Base-by-base conservation (phyloP, 352 stramenopile species). In the Globisporangium nagaii region DNA sequence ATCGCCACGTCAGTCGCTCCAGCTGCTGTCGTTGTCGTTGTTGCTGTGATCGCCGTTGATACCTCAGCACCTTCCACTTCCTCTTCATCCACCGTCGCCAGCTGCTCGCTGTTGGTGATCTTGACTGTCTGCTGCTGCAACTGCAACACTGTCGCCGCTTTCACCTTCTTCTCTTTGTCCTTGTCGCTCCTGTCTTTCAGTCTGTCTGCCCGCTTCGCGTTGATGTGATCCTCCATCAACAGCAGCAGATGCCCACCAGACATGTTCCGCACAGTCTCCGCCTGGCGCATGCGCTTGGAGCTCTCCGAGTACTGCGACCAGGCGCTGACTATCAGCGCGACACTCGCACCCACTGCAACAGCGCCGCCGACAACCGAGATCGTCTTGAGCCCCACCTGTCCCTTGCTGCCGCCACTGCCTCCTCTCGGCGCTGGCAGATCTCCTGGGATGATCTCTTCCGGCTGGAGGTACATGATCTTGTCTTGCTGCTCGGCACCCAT, bases 281-380 rank as follows among this genome's bases (percentile, higher is more conserved):
- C 73, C 58, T 94, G 84, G 5, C 67, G 75, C 51, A 63, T 79
- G 44, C 79, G 74, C 31, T 63, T 84, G 3, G 76, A 75, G 39
- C 58, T 82, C 10, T 91, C 82, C 4, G 78, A 88, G 65, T 90
- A 93, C 47, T 89, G 74, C 1, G 80, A 88, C 84, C 84, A 94
- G 3, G 82, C 84, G 56, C 71, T 85, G 22, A 93, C 78, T 31
- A 87, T 82, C 31, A 94, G 32, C 6, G 84, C 84, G 19, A 92
- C 75, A 30, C 82, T 86, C 42, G 83, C 84, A 20, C 82, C 82
- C 27, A 94, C 73, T 19, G 80, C 82, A 17, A 93, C 80, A 24
- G 84, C 84, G 27, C 84, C 84, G 49, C 84, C 84, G 1, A 94
- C 73, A 0, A 88, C 70, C 0, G 78, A 88, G 15, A 86, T 63